A percentile compares a stretch with the other conserved stretches of the same genome.
These are phyloP conservation scores for Pyricularia pennisetigena DNA, from an alignment of 2,329 filamentous ascomycete genomes.

Conservation along the genomic window DNA sequence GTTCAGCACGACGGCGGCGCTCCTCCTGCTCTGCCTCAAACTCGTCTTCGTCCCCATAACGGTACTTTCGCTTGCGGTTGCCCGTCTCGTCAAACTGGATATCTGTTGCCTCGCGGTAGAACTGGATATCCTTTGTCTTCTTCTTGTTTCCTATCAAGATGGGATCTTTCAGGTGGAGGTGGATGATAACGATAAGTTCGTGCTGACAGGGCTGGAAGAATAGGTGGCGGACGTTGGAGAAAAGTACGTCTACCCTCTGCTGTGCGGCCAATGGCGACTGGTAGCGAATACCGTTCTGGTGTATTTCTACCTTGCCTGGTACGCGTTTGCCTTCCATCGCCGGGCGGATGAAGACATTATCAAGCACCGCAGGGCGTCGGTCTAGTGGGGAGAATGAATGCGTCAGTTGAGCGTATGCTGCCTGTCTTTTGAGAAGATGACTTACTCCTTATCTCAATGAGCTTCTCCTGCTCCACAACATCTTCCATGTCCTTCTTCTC, in stretches of 20 bases:
- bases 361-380: slow-evolving; percentile 79
- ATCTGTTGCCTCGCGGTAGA: slow-evolving; percentile 94
- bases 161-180: slow-evolving; percentile 94
- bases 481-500: slow-evolving; percentile 99
- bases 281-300: slow-evolving; percentile 98
- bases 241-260: slow-evolving; percentile 84
- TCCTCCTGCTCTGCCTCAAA: slow-evolving; percentile 99
- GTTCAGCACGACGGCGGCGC: slow-evolving; percentile 76
- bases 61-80: slow-evolving; percentile 94
- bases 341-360: slow-evolving; percentile 92
- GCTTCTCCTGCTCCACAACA: slow-evolving; percentile 96
- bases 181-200: slow-evolving; percentile 94
- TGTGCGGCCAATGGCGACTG: slow-evolving; percentile 70
- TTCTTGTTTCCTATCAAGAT: slow-evolving; percentile 96
- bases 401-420: slow-evolving; percentile 25
- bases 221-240: slow-evolving; percentile 96
- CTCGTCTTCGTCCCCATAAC: slow-evolving; percentile 96
- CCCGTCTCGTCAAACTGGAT: slow-evolving; percentile 99
- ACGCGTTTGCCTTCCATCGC: slow-evolving; percentile 96
- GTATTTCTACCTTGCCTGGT: slow-evolving; percentile 90
- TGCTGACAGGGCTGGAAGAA: slow-evolving; percentile 98
- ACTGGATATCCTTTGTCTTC: slow-evolving; percentile 98
- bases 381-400: slow-evolving; percentile 36
- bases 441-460: slow-evolving; percentile 85
- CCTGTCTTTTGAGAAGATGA: slow-evolving; percentile 9